A percentile compares a stretch with the other conserved stretches of the same genome.
These are phyloP conservation scores for Cladosporium colombiae DNA, from an alignment of 2,329 filamentous ascomycete species.

Conservation along the genomic window DNA sequence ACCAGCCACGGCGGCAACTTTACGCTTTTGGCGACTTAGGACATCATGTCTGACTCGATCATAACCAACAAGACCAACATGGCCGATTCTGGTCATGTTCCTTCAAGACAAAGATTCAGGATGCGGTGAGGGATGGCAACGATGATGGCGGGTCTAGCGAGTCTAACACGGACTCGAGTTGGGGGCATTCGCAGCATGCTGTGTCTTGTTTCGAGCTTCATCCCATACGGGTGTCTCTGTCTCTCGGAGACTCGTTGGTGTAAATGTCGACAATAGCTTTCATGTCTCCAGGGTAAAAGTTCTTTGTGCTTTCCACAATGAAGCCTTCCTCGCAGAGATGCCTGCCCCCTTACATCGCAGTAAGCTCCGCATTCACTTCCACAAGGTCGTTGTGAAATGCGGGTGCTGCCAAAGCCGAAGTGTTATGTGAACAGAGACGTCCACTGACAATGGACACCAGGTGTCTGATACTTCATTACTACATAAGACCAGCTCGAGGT, in stretches of 20 bases:
- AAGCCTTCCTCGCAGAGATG: not conserved
- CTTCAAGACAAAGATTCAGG: not conserved
- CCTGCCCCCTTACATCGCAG: not conserved
- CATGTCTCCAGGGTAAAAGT: not conserved
- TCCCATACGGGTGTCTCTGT: not conserved
- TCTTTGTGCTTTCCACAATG: not conserved
- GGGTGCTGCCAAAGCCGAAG: not conserved
- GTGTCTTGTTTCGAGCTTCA: not conserved
- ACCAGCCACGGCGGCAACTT: too few species aligned
- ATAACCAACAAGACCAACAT: too few species aligned
- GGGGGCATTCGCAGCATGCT: not conserved
- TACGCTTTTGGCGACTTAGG: too few species aligned
- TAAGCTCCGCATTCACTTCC: not conserved
- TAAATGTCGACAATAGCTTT: not conserved
- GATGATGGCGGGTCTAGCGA: not conserved
- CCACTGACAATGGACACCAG: not conserved
- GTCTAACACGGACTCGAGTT: not conserved
- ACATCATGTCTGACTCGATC: too few species aligned
- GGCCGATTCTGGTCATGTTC: too few species aligned
- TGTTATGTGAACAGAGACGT: not conserved
- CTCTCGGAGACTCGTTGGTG: not conserved
- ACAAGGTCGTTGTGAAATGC: not conserved
- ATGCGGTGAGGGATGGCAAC: not conserved
- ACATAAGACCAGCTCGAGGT: not conserved
- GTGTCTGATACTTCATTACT: not conserved